Percentiles rank a stretch among this genome's conserved stretches.
phyloP scores from a whole-genome alignment of 1,139 yeast species.

The Candida pseudocylindracea region DNA sequence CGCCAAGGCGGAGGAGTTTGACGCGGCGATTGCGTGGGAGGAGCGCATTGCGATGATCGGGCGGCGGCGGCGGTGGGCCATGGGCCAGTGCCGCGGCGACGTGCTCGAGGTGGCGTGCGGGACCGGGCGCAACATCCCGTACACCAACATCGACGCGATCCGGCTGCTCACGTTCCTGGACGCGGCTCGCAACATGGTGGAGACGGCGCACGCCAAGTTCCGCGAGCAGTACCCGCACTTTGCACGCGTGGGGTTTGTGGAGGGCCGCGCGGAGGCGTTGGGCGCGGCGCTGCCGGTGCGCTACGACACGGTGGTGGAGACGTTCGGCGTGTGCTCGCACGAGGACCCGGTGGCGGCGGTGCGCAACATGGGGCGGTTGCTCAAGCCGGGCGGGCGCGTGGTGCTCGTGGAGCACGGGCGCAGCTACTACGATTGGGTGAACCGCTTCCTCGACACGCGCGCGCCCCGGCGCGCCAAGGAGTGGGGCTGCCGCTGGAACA shows the following conservation, averaged over 20 bases:
- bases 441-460: conserved; percentile 60
- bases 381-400: conserved; percentile 83
- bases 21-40: conserved; percentile 66
- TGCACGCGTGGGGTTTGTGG: conserved; percentile 62
- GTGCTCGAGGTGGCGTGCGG: conserved; percentile 92
- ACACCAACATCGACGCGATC: conserved; percentile 34
- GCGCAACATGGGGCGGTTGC: conserved; percentile 42
- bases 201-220: conserved; percentile 58
- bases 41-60: conserved; percentile 72
- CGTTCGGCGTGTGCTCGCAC: conserved; percentile 91
- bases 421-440: conserved; percentile 57
- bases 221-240: conserved; percentile 40
- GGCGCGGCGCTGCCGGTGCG: conserved; percentile 27
- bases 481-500: conserved; percentile 97
- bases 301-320: conserved; percentile 82
- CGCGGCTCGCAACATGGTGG: conserved; percentile 69
- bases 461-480: conserved; percentile 68
- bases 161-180: conserved; percentile 70
- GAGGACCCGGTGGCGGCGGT: conserved; percentile 77
- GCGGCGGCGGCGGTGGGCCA: conserved; percentile 60
- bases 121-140: conserved; percentile 80
- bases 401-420: conserved; percentile 84
- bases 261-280: conserved; percentile 82
- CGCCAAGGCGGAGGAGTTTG: conserved; percentile 58
- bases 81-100: conserved; percentile 64